These are phyloP conservation scores for Murraya paniculata DNA, from an alignment of 345 rosid genomes.

Conservation along the genomic window DNA sequence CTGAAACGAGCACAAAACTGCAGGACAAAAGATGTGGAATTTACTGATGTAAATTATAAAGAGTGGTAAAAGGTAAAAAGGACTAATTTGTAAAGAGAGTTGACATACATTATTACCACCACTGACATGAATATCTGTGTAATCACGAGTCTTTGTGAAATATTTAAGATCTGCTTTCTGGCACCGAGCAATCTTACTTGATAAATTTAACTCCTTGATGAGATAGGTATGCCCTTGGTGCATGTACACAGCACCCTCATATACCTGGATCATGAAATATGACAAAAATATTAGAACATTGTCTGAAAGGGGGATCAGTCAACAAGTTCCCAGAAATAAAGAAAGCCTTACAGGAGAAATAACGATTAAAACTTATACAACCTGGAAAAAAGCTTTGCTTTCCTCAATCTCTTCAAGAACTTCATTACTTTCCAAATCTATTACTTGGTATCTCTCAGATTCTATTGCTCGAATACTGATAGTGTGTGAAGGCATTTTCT, in stretches of 20 bases:
- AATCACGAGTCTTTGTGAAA: constrained; percentile 78
- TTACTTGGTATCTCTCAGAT: constrained; percentile 58
- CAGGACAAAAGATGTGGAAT: constrained; percentile 10
- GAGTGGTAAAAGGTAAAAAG: neutral
- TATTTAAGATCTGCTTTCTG: constrained; percentile 60
- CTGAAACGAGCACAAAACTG: neutral
- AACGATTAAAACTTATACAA: constrained; percentile 10
- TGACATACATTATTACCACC: constrained; percentile 76
- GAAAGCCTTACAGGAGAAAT: neutral
- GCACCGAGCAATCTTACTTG: constrained; percentile 72
- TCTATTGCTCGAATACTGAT: constrained; percentile 89
- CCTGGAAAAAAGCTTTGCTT: constrained; percentile 98
- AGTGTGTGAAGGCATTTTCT: constrained; percentile 74
- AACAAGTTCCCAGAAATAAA: neutral
- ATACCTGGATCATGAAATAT: constrained; percentile 42
- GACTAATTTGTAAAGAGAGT: constrained; percentile 1
- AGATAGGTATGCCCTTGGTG: constrained; percentile 86
- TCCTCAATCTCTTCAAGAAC: constrained; percentile 91
- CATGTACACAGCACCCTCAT: constrained; percentile 89
- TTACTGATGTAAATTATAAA: neutral
- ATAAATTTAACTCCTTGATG: constrained; percentile 57
- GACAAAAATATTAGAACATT: neutral
- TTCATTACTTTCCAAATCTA: constrained; percentile 44
- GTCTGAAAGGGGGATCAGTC: neutral
- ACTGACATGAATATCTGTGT: constrained; percentile 66